Evolutionary conservation across 2,329 filamentous ascomycete genomes (phyloP), one percentile per base, ranked within the genome.

Genomic region (Fusarium sp.): DNA sequence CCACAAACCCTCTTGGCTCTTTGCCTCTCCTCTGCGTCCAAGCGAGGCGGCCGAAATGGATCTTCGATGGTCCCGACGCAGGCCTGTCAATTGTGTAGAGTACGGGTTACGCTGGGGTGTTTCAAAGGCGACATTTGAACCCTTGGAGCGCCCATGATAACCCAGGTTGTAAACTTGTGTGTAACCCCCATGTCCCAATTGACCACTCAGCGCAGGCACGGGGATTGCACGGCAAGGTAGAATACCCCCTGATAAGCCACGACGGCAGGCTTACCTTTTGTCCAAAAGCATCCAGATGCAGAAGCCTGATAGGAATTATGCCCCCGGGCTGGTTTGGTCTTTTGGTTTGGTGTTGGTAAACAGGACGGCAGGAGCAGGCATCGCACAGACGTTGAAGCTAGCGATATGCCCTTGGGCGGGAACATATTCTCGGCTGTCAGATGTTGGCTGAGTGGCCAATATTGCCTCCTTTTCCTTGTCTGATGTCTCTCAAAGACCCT

Each of bases 271-370:
- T 61, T 51, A 61, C 62, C 52, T 37, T 59, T 23, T 55, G 44
- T 72, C 69, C 57, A 74, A 64, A 72, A 70, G 53, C 69, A 62
- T 67, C 42, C 63, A 72, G 68, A 61, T 74, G 72, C 72, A 74
- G 72, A 62, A 70, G 58, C 19, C 58, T 62, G 66, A 59, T 61
- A 60, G 65, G 57, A 62, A 57, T 50, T 57, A 39, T 26, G 53
- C 46, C 57, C 49, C 42, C 16, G 54, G 19, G 34, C 37, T 43
- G 42, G 39, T 23, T 49, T 42, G 34, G 44, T 41, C 31, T 26
- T n/a, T 37, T 51, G 34, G 31, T 26, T n/a, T 37, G 21, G 21
- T 21, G 21, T 26, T 51, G 41, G 41, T 26, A 34, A 10, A 26
- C 49, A 25, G 30, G 31, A 26, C 23, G n/a, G 21, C 19, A 23